phyloP scores from a whole-genome alignment of 441 rosid genomes.

The Metrosideros polymorpha region DNA sequence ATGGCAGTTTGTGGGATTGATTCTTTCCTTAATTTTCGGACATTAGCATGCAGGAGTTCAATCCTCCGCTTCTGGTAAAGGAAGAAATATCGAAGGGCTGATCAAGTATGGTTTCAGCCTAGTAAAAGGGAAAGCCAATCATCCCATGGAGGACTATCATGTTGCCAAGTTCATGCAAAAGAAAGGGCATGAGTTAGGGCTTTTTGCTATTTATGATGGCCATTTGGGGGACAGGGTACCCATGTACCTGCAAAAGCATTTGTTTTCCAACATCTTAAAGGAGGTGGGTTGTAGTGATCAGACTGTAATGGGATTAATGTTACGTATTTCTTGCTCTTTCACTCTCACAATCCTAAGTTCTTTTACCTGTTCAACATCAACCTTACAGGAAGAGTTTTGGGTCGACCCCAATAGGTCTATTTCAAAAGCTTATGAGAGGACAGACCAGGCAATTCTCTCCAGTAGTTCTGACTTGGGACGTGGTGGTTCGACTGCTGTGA shows the following conservation, averaged over 20 bases:
- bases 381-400: conserved; percentile 67
- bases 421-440: conserved; percentile 69
- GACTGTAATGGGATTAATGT: neutral
- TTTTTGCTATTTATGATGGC: conserved; percentile 87
- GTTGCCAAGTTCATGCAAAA: conserved; percentile 63
- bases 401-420: conserved; percentile 56
- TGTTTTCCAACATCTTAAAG: conserved; percentile 71
- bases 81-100: conserved; percentile 47
- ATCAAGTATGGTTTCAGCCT: conserved; percentile 73
- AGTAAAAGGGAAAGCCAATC: conserved; percentile 85
- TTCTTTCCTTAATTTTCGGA: neutral
- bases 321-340: neutral
- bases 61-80: conserved; percentile 65
- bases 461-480: conserved; percentile 59
- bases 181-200: conserved; percentile 66
- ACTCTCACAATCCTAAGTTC: conserved; percentile 6
- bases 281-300: conserved; percentile 36
- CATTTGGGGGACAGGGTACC: conserved; percentile 84
- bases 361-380: neutral
- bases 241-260: conserved; percentile 68
- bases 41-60: conserved; percentile 38
- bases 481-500: conserved; percentile 94
- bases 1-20: neutral
- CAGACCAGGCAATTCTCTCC: conserved; percentile 80
- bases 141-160: conserved; percentile 95